phyloP scores from a whole-genome alignment of 768 basidiomycete species.

The Mycena vulgaris region DNA sequence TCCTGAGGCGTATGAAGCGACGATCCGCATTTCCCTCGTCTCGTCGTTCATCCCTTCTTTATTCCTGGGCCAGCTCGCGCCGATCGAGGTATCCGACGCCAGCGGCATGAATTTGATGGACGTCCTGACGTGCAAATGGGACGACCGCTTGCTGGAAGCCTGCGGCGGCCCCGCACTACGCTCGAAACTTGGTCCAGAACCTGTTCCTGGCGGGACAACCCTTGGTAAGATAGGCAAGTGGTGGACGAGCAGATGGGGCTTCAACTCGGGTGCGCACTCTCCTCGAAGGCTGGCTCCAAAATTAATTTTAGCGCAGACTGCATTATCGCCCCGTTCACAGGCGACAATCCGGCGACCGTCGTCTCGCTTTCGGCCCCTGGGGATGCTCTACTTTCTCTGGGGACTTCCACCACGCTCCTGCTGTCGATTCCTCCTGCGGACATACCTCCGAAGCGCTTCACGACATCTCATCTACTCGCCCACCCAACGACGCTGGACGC shows the following conservation, averaged over 20 bases:
- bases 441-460: conserved; percentile 77
- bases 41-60: conserved; percentile 89
- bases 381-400: conserved; percentile 88
- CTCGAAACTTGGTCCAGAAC: conserved; percentile 81
- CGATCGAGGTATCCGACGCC: conserved; percentile 90
- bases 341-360: conserved; percentile 92
- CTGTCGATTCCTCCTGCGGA: conserved; percentile 80
- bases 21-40: conserved; percentile 82
- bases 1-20: conserved; percentile 69
- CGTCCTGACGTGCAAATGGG: conserved; percentile 82
- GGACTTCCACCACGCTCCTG: conserved; percentile 91
- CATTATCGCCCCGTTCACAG: conserved; percentile 87
- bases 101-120: conserved; percentile 94
- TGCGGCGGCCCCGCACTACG: conserved; percentile 80
- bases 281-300: background rate
- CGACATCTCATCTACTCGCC: conserved; percentile 81
- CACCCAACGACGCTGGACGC: conserved; percentile 74
- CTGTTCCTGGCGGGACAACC: conserved; percentile 77
- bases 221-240: conserved; percentile 78
- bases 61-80: conserved; percentile 83
- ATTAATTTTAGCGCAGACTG: conserved; percentile 64
- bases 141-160: conserved; percentile 72
- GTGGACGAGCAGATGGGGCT: conserved; percentile 85
- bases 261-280: conserved; percentile 67
- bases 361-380: conserved; percentile 81